phyloP scores from a whole-genome alignment of 2,329 filamentous ascomycete species.

The Huntiella omanensis region DNA sequence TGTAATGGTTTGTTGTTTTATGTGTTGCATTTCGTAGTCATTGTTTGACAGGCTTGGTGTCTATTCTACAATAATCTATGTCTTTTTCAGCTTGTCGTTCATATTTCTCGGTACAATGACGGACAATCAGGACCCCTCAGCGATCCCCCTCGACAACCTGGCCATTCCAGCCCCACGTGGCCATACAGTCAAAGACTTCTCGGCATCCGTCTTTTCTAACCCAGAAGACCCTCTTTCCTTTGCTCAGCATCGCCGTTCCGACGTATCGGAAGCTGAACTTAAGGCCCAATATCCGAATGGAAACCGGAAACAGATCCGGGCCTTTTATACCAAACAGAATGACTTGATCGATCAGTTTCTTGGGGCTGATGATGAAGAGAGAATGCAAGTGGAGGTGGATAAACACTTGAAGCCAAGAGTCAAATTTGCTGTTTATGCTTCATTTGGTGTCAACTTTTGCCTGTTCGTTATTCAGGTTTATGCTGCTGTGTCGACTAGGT shows the following conservation, averaged over 20 bases:
- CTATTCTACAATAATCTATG: neutral
- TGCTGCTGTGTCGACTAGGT: constrained; percentile 37
- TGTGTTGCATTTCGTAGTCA: no score
- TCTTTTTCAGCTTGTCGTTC: neutral
- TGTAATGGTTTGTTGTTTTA: no score
- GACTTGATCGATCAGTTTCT: constrained; percentile 33
- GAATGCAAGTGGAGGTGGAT: constrained; percentile 29
- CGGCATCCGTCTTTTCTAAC: neutral
- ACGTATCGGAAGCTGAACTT: constrained; percentile 7
- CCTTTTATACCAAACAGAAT: constrained; percentile 29
- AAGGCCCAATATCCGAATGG: constrained; percentile 24
- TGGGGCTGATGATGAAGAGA: constrained; percentile 35
- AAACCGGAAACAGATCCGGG: constrained; percentile 24
- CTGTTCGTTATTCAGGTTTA: constrained; percentile 40
- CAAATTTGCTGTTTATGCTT: constrained; percentile 33
- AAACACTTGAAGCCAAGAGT: constrained; percentile 30
- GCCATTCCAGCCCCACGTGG: neutral
- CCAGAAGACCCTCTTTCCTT: constrained; percentile 21
- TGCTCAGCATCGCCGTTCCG: constrained; percentile 21
- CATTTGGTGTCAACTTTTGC: constrained; percentile 31
- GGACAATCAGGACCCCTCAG: neutral
- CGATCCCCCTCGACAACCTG: neutral
- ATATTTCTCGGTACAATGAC: neutral
- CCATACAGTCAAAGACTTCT: neutral
- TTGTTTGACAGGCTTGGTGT: neutral